Evolutionary conservation across 805 yeast genomes (phyloP).

Genomic region (Saitoella complicata): DNA sequence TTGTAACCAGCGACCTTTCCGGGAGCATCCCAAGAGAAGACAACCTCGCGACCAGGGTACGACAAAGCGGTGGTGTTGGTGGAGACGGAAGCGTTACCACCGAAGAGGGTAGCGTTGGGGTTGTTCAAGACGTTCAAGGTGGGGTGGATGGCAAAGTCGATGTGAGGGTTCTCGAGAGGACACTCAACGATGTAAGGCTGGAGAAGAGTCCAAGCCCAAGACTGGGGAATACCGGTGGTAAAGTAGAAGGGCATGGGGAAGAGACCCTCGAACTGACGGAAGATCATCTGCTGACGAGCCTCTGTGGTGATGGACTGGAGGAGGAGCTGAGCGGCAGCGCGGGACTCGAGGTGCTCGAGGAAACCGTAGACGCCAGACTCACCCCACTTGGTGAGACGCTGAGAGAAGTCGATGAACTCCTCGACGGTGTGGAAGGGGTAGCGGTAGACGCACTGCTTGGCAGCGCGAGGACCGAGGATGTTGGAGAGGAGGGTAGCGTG

Average conservation of each 20-base stretch:
- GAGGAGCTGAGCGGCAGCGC: conserved; percentile 5
- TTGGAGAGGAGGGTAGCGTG: conserved; percentile 3
- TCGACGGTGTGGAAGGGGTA: conserved; percentile 2
- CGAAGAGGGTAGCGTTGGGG: conserved; percentile 1
- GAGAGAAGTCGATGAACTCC: conserved; percentile 4
- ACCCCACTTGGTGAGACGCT: conserved; percentile 5
- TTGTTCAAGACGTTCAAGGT: conserved; percentile 5
- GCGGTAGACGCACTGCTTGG: conserved; percentile 2
- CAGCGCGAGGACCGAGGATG: conserved; percentile 5
- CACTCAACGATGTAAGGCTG: conserved; percentile 5
- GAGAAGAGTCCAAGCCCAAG: conserved; percentile 7
- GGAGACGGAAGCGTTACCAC: conserved; percentile 4
- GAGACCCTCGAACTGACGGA: conserved; percentile 6
- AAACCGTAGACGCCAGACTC: conserved; percentile 11
- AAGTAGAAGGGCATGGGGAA: conserved; percentile 7
- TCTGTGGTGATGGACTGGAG: conserved; percentile 6
- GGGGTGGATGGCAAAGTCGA: conserved; percentile 8
- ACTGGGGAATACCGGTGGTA: conserved; percentile 6
- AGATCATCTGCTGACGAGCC: conserved; percentile 6
- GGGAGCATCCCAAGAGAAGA: conserved; percentile 4
- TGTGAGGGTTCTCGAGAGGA: conserved; percentile 1
- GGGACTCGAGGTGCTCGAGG: conserved; percentile 5
- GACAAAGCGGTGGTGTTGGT: conserved; percentile 4
- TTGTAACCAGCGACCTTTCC: conserved; percentile 7
- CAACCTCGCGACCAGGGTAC: conserved; percentile 1